Conservation (phyloP, 805 yeast species). For the Pichia gijzeniarum region DNA sequence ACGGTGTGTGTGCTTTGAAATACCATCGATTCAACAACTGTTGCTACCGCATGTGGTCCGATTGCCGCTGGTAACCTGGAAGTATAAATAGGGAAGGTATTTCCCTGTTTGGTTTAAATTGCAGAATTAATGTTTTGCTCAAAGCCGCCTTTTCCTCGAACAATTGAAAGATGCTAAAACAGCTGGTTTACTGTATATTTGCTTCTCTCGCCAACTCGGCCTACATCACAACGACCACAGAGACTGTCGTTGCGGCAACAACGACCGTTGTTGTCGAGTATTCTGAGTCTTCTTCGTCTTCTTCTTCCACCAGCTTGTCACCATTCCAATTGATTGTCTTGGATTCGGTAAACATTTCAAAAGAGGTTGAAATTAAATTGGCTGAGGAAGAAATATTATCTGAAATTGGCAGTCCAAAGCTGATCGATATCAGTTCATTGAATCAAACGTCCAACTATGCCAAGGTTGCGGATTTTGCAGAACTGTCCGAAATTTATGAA, state of each 20-base stretch:
- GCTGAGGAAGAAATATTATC: neutral
- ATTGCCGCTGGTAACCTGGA: too few species aligned
- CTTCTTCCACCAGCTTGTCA: neutral
- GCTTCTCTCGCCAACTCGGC: too few species aligned
- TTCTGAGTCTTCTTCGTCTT: neutral
- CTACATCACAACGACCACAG: neutral
- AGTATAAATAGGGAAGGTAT: too few species aligned
- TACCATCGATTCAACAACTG: too few species aligned
- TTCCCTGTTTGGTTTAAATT: too few species aligned
- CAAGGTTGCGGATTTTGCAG: neutral
- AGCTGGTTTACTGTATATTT: too few species aligned
- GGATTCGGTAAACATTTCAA: neutral
- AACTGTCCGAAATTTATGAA: neutral
- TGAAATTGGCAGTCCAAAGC: neutral
- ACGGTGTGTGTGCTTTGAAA: too few species aligned
- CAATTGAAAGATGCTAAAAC: too few species aligned
- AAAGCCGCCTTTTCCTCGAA: too few species aligned
- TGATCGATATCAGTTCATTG: neutral
- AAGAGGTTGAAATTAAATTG: neutral
- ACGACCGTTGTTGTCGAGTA: constrained; percentile 1
- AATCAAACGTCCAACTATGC: neutral
- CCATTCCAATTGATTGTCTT: neutral
- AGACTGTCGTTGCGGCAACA: neutral
- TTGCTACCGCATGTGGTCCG: too few species aligned
- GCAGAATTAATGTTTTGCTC: too few species aligned